Percentiles rank a stretch among this genome's conserved stretches.
These are phyloP conservation scores for Asterochloris erici DNA, from an alignment of 139 green algal genomes.

Conservation along the genomic window DNA sequence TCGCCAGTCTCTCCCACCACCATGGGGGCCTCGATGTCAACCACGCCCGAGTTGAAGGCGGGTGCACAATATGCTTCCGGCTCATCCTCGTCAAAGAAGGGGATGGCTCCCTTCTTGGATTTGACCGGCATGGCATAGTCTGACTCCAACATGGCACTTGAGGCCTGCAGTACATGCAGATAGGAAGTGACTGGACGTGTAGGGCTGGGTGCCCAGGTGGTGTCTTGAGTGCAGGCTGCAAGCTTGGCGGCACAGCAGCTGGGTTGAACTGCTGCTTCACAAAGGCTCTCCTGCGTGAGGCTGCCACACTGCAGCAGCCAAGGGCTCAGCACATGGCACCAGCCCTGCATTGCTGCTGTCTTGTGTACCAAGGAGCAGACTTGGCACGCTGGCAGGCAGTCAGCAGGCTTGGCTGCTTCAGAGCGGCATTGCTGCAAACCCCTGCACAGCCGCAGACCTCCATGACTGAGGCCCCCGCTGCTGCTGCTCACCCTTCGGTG, in stretches of 20 bases:
- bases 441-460: background rate
- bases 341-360: too few species aligned
- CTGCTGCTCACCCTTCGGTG: constrained; percentile 5
- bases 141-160: constrained; percentile 6
- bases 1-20: background rate
- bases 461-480: too few species aligned
- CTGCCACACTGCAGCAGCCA: too few species aligned
- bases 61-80: constrained; percentile 13
- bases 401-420: background rate
- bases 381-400: too few species aligned
- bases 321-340: too few species aligned
- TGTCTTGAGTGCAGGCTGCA: too few species aligned
- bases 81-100: constrained; percentile 1
- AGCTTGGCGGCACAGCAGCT: too few species aligned
- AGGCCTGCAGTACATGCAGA: background rate
- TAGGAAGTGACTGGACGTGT: background rate
- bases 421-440: background rate
- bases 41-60: constrained; percentile 16
- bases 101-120: background rate
- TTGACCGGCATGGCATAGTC: constrained; percentile 13
- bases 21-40: constrained; percentile 10
- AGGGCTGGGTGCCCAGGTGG: too few species aligned
- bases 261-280: too few species aligned
- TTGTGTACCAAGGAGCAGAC: too few species aligned
- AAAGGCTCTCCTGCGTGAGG: too few species aligned